Evolutionary conservation across 208 protist genomes (phyloP).

Genomic region (Borovskyia barvae): DNA sequence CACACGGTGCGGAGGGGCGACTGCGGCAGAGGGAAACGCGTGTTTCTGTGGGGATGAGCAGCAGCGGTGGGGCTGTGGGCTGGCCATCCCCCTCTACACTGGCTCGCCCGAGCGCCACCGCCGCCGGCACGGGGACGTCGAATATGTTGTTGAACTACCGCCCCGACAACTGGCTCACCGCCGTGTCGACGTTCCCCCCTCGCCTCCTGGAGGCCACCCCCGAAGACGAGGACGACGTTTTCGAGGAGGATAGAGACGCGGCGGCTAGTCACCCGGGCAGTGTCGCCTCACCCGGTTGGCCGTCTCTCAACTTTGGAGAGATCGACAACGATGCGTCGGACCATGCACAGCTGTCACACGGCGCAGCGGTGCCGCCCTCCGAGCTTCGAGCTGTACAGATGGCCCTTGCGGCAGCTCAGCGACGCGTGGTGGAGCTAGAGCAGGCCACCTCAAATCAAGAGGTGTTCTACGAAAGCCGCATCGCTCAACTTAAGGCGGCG

Average conservation of each 20-base stretch:
- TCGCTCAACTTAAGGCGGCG: constrained; percentile 29
- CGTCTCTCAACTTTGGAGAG: background rate
- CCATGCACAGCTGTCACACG: background rate
- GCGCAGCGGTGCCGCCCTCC: constrained; percentile 6
- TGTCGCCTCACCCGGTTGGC: constrained; percentile 8
- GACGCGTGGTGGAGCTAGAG: constrained; percentile 23
- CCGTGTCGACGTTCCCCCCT: no score
- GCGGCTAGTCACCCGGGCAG: no score
- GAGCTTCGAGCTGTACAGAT: constrained; percentile 18
- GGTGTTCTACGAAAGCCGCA: constrained; percentile 10
- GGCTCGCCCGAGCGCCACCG: background rate
- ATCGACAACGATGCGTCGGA: background rate
- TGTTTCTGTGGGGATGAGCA: constrained; percentile 2
- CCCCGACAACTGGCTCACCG: constrained; percentile 19
- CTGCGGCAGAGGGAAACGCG: constrained; percentile 14
- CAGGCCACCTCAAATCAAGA: constrained; percentile 4
- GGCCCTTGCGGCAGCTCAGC: constrained; percentile 24
- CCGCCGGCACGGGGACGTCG: background rate
- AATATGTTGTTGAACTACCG: background rate
- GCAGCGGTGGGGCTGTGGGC: background rate
- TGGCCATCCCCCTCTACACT: background rate
- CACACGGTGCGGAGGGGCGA: constrained; percentile 11
- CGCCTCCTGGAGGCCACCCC: no score
- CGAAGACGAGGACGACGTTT: no score
- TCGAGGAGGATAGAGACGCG: no score